A percentile compares a stretch with the other conserved stretches of the same genome.
Conservation (phyloP, 257 asterid species). For the Solanum ahanhuiri region DNA sequence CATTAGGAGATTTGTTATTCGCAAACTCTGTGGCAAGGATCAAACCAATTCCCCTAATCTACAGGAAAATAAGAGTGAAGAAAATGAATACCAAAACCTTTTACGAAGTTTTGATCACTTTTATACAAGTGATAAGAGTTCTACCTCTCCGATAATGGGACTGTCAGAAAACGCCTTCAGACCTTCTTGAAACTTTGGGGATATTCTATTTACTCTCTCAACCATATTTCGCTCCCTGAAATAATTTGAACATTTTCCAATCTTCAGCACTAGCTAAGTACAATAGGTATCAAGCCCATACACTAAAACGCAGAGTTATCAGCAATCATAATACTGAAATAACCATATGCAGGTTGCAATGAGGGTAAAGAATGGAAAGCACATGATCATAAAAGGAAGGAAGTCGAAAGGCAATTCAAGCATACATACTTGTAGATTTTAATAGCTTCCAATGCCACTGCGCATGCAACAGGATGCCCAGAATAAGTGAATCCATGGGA, state of each 20-base stretch:
- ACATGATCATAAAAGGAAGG: not conserved
- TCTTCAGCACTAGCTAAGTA: not conserved
- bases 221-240: constrained; percentile 70
- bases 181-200: constrained; percentile 87
- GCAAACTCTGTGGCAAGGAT: constrained; percentile 81
- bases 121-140: not conserved
- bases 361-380: not conserved
- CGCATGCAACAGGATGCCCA: constrained; percentile 95
- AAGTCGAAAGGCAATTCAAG: not conserved
- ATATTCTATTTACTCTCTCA: constrained; percentile 59
- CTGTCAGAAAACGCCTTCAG: constrained; percentile 69
- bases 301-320: not conserved
- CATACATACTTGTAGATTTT: constrained; percentile 72
- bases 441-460: constrained; percentile 89
- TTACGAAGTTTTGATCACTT: not conserved
- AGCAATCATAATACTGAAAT: not conserved
- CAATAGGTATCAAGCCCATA: not conserved
- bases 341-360: not conserved
- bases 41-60: constrained; percentile 95
- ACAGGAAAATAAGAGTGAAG: constrained; percentile 9
- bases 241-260: not conserved
- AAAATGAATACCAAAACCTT: not conserved
- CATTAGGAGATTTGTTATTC: constrained; percentile 83
- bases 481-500: constrained; percentile 97
- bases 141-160: constrained; percentile 95